Conservation (phyloP, 805 yeast genomes). For the Pichia occidentalis region DNA sequence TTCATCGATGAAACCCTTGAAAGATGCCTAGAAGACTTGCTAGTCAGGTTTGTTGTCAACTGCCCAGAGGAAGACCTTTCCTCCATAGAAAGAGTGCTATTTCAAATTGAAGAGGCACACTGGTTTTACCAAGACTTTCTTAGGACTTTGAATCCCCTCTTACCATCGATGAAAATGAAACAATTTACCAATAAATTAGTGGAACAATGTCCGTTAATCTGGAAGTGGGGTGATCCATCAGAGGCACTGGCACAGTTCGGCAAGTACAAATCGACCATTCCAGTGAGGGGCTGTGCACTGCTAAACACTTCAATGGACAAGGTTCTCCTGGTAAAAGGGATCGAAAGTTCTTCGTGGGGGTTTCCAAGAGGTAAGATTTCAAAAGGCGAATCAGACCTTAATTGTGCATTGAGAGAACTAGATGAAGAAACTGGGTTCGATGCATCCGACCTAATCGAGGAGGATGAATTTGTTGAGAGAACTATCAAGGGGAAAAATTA, state of each 20-base stretch:
- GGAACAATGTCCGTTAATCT: slow-evolving; percentile 64
- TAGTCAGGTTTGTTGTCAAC: slow-evolving; percentile 85
- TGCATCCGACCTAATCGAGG: slow-evolving; percentile 57
- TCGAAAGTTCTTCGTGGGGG: slow-evolving; percentile 78
- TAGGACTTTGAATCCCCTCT: slow-evolving; percentile 59
- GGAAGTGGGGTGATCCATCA: slow-evolving; percentile 82
- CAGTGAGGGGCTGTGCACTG: slow-evolving; percentile 93
- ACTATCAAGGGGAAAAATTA: slow-evolving; percentile 78
- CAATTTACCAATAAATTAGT: slow-evolving; percentile 63
- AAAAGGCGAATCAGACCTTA: slow-evolving; percentile 81
- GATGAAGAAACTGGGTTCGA: slow-evolving; percentile 93
- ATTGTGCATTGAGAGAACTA: slow-evolving; percentile 88
- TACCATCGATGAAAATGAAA: slow-evolving; percentile 76
- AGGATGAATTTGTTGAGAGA: slow-evolving; percentile 72
- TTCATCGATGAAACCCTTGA: slow-evolving; percentile 63
- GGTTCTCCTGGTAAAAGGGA: slow-evolving; percentile 75
- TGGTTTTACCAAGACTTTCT: slow-evolving; percentile 93
- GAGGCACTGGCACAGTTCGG: slow-evolving; percentile 76
- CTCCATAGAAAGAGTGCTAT: slow-evolving; percentile 73
- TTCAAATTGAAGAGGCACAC: slow-evolving; percentile 96
- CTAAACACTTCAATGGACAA: slow-evolving; percentile 65
- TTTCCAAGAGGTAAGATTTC: slow-evolving; percentile 97
- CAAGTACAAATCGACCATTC: slow-evolving; percentile 80
- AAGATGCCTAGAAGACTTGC: slow-evolving; percentile 73
- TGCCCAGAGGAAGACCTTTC: slow-evolving; percentile 89